Conservation (phyloP, 352 stramenopile species). For the Peronospora tabacina region DNA sequence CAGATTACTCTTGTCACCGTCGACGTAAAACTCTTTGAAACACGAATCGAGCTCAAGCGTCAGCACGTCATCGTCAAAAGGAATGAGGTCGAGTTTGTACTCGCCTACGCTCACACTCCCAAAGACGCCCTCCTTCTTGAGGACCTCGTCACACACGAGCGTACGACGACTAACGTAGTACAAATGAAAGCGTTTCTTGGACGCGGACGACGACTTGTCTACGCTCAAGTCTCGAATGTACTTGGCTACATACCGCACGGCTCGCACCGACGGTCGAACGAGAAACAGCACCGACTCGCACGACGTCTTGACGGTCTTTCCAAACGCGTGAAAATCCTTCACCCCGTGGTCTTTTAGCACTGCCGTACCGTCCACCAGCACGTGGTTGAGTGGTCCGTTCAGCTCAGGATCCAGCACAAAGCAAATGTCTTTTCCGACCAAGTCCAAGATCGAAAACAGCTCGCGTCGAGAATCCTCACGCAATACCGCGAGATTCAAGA, state of each 20-base stretch:
- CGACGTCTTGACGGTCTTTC: constrained; percentile 66
- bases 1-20: constrained; percentile 85
- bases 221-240: constrained; percentile 57
- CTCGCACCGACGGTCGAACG: constrained; percentile 62
- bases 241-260: constrained; percentile 77
- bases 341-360: constrained; percentile 84
- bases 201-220: constrained; percentile 16
- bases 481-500: constrained; percentile 81
- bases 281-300: constrained; percentile 89
- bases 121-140: constrained; percentile 88
- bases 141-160: constrained; percentile 86
- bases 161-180: constrained; percentile 89
- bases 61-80: constrained; percentile 92
- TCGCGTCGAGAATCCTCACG: constrained; percentile 77
- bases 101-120: constrained; percentile 81
- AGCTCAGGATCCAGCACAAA: constrained; percentile 83
- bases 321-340: constrained; percentile 77
- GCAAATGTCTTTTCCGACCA: constrained; percentile 81
- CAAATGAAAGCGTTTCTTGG: constrained; percentile 80
- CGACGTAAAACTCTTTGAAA: constrained; percentile 83
- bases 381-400: constrained; percentile 74
- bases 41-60: constrained; percentile 88
- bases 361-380: constrained; percentile 79
- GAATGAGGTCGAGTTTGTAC: constrained; percentile 92
- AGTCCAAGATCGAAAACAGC: constrained; percentile 80